Evolutionary conservation across 2,329 filamentous ascomycete genomes (phyloP).

Genomic region (Fusarium nisikadoi): DNA sequence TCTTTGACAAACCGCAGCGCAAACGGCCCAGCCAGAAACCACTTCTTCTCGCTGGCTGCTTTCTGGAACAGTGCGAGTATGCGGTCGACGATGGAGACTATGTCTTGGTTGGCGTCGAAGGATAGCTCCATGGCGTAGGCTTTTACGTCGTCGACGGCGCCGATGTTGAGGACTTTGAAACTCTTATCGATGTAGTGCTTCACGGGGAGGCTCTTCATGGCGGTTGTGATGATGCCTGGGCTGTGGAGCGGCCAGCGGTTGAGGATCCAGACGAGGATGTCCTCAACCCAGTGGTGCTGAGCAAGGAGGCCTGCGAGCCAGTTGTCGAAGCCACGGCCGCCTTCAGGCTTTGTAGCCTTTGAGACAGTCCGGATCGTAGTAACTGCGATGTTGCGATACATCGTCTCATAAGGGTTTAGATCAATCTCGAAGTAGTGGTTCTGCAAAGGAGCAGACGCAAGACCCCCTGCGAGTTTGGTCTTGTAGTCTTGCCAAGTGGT

Average conservation of each 20-base stretch:
- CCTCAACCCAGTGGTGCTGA: not conserved
- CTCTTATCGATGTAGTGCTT: not conserved
- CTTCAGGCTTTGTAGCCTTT: not conserved
- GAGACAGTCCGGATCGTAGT: not conserved
- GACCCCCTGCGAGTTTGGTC: not conserved
- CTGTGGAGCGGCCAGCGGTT: not conserved
- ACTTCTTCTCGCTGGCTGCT: not conserved
- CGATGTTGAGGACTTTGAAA: not conserved
- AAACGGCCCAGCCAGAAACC: not conserved
- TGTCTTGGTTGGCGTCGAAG: not conserved
- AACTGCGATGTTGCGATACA: rapidly evolving
- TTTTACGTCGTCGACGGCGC: not conserved
- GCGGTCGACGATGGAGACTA: not conserved
- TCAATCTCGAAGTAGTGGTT: not conserved
- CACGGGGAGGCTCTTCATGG: not conserved
- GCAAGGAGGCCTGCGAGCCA: not conserved
- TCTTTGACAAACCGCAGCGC: not conserved
- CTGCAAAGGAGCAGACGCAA: rapidly evolving
- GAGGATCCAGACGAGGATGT: not conserved
- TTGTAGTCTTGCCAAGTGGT: not conserved
- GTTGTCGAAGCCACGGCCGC: not conserved
- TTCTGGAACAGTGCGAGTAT: not conserved
- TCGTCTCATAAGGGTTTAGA: not conserved
- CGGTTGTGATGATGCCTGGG: not conserved
- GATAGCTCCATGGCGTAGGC: conserved; percentile 1